Percentiles rank a stretch among this genome's conserved stretches.
These are phyloP conservation scores for Penicillium glabrum DNA, from an alignment of 2,329 filamentous ascomycete species.

Conservation along the genomic window DNA sequence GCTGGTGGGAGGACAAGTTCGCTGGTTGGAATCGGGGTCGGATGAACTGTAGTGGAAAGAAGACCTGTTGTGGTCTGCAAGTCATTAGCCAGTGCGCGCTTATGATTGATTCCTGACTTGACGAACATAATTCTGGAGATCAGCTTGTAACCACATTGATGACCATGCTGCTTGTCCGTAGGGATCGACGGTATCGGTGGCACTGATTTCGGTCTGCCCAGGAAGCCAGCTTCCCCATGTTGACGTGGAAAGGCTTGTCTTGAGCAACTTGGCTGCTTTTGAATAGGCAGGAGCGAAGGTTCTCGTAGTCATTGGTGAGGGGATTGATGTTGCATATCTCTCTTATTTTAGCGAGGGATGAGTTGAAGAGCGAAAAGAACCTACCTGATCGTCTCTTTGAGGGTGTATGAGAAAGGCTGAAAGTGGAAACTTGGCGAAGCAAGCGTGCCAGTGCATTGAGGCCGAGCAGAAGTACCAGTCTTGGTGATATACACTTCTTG, in stretches of 20 bases:
- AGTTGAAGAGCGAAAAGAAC: background rate
- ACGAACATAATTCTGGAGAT: constrained; percentile 30
- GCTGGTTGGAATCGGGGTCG: constrained; percentile 55
- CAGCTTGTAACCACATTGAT: constrained; percentile 32
- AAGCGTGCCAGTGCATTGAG: constrained; percentile 24
- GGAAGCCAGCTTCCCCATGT: constrained; percentile 38
- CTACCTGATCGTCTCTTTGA: constrained; percentile 30
- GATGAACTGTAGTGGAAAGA: constrained; percentile 55
- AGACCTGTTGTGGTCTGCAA: constrained; percentile 32
- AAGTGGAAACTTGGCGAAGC: constrained; percentile 24
- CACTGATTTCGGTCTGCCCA: constrained; percentile 25
- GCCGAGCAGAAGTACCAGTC: constrained; percentile 21
- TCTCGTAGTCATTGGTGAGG: constrained; percentile 28
- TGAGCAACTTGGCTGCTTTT: constrained; percentile 25
- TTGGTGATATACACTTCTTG: constrained; percentile 30
- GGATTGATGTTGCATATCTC: constrained; percentile 33
- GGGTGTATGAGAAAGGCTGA: constrained; percentile 28
- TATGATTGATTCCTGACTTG: background rate
- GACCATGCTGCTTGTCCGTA: constrained; percentile 41
- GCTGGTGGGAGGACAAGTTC: constrained; percentile 58
- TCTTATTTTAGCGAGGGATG: constrained; percentile 3
- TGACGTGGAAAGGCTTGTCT: constrained; percentile 25
- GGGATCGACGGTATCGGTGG: constrained; percentile 27
- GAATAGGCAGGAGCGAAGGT: constrained; percentile 30
- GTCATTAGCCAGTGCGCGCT: background rate